Conservation (phyloP, 2,329 filamentous ascomycete species). For the Diatrype stigma region DNA sequence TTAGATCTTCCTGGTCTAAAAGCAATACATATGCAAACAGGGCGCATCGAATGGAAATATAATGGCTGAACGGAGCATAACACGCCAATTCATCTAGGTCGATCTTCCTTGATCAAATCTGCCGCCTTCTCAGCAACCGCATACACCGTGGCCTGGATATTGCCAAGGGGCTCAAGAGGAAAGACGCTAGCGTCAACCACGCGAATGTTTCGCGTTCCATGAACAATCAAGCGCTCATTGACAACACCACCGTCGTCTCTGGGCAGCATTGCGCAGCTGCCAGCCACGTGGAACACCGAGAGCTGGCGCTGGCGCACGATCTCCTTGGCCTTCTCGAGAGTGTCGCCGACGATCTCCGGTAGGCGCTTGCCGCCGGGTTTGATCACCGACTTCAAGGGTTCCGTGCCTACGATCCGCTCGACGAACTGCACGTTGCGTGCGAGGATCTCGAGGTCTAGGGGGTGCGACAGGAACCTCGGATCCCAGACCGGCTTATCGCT, state of each 20-base stretch:
- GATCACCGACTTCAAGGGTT: slow-evolving; percentile 37
- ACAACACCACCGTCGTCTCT: slow-evolving; percentile 15
- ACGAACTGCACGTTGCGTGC: slow-evolving; percentile 40
- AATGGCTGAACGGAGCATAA: too few relatives aligned
- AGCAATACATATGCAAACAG: too few relatives aligned
- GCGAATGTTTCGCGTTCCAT: too few relatives aligned
- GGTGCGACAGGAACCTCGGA: slow-evolving; percentile 50
- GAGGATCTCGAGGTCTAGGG: slow-evolving; percentile 52
- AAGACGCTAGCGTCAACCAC: too few relatives aligned
- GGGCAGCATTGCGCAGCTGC: slow-evolving; percentile 48
- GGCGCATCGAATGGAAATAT: too few relatives aligned
- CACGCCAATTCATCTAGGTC: too few relatives aligned
- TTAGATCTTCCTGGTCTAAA: too few relatives aligned
- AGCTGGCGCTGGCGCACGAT: slow-evolving; percentile 31
- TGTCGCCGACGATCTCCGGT: slow-evolving; percentile 27
- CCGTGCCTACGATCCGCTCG: slow-evolving; percentile 29
- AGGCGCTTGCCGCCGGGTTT: slow-evolving; percentile 33
- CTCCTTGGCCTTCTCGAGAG: slow-evolving; percentile 31
- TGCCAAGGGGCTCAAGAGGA: too few relatives aligned
- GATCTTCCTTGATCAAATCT: too few relatives aligned
- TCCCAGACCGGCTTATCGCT: slow-evolving; percentile 46
- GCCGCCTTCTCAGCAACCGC: too few relatives aligned
- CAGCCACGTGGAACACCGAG: slow-evolving; percentile 42
- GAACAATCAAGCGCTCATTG: too few relatives aligned
- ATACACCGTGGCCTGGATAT: too few relatives aligned